These are phyloP conservation scores for Sextonia rubra DNA, from an alignment of 164 flowering plant genomes.

Conservation along the genomic window DNA sequence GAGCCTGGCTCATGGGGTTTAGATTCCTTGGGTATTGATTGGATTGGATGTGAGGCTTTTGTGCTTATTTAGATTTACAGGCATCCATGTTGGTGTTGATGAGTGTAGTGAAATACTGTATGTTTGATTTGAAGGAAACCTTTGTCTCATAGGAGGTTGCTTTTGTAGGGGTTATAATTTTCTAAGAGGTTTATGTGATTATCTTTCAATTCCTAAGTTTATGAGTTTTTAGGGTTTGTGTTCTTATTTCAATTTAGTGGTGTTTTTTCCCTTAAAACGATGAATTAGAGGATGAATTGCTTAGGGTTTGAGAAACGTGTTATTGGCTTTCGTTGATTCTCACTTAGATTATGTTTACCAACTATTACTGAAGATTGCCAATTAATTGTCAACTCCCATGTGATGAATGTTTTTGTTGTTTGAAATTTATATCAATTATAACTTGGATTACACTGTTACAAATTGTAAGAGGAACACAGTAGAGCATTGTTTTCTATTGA, in stretches of 20 bases:
- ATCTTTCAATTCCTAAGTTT: no score
- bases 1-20: background rate
- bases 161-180: no score
- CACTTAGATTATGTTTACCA: background rate
- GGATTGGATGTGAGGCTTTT: background rate
- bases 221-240: no score
- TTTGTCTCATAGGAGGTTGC: background rate
- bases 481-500: background rate
- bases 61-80: background rate
- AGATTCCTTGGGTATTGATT: background rate
- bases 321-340: background rate
- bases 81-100: background rate
- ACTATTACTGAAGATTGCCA: no score
- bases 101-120: background rate
- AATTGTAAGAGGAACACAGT: background rate
- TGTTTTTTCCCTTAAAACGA: no score
- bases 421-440: no score
- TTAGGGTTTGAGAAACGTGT: background rate
- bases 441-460: no score
- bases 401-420: no score
- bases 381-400: no score
- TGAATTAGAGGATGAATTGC: no score
- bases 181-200: no score
- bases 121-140: background rate
- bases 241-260: no score